Evolutionary conservation across 106 monocot genomes (phyloP).

Genomic region (Acorus calamus): DNA sequence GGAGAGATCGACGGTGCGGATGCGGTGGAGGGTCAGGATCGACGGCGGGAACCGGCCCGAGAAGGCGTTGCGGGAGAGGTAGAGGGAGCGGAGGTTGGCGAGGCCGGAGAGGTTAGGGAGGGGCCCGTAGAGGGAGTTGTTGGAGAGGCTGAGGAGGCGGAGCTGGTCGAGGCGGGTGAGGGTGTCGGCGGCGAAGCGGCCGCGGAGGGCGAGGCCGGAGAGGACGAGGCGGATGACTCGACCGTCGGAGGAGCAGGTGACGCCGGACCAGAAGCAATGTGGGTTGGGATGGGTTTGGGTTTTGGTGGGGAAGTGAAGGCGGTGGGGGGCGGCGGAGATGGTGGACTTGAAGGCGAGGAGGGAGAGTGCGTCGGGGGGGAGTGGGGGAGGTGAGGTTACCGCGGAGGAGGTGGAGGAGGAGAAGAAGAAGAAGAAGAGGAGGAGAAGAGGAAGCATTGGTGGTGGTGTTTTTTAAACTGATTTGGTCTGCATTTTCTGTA

Average conservation of each 20-base stretch:
- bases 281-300: not conserved
- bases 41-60: constrained; percentile 51
- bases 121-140: constrained; percentile 56
- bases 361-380: constrained; percentile 17
- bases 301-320: constrained; percentile 22
- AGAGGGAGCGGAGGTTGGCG: constrained; percentile 70
- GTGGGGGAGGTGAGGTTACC: not conserved
- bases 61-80: constrained; percentile 48
- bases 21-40: constrained; percentile 33
- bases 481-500: too few relatives aligned
- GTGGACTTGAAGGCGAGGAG: constrained; percentile 52
- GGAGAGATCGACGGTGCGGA: constrained; percentile 66
- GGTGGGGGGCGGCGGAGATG: constrained; percentile 33
- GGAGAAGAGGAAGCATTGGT: too few relatives aligned
- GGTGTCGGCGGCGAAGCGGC: constrained; percentile 24
- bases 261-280: constrained; percentile 53
- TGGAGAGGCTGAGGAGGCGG: constrained; percentile 60
- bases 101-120: constrained; percentile 60
- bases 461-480: too few relatives aligned
- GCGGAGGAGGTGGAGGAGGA: too few relatives aligned
- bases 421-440: too few relatives aligned
- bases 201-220: constrained; percentile 37
- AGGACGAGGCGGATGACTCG: constrained; percentile 49
- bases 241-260: constrained; percentile 36
- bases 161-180: constrained; percentile 58